phyloP scores from a whole-genome alignment of 352 stramenopile genomes.

The Globisporangium cylindrosporum region DNA sequence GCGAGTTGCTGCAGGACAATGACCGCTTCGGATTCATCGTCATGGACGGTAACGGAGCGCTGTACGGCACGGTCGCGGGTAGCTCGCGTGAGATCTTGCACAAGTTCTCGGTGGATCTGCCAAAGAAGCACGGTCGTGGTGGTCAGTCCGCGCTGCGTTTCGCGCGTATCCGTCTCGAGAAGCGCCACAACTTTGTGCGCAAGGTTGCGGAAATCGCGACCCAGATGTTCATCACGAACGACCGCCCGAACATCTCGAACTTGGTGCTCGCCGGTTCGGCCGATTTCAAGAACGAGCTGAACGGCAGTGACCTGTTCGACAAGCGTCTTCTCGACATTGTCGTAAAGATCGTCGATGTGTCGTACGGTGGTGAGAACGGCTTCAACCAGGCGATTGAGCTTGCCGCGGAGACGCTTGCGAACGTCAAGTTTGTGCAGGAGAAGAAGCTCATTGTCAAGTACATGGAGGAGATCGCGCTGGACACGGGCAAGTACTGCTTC shows the following conservation, averaged over 20 bases:
- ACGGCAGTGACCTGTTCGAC: slow-evolving; percentile 97
- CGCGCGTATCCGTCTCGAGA: slow-evolving; percentile 98
- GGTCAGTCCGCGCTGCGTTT: slow-evolving; percentile 99
- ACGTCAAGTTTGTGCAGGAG: slow-evolving; percentile 99
- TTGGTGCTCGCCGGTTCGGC: slow-evolving; percentile 98
- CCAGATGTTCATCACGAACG: slow-evolving; percentile 98
- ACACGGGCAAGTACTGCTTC: slow-evolving; percentile 99
- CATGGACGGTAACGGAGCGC: slow-evolving; percentile 99
- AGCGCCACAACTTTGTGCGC: slow-evolving; percentile 99
- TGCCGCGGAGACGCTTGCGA: slow-evolving; percentile 94
- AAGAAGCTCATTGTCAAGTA: slow-evolving; percentile 99
- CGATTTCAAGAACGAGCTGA: slow-evolving; percentile 99
- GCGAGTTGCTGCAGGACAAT: slow-evolving; percentile 98
- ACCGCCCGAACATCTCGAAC: slow-evolving; percentile 97
- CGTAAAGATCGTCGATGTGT: slow-evolving; percentile 99
- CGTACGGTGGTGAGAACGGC: slow-evolving; percentile 98
- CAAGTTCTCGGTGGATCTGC: slow-evolving; percentile 97
- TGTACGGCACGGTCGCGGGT: slow-evolving; percentile 97
- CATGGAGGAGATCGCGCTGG: slow-evolving; percentile 99
- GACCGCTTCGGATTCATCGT: slow-evolving; percentile 99
- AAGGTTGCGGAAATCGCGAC: slow-evolving; percentile 98
- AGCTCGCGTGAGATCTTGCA: slow-evolving; percentile 93
- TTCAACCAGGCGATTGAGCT: slow-evolving; percentile 99
- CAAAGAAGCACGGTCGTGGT: slow-evolving; percentile 99
- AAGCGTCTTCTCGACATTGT: slow-evolving; percentile 94